phyloP scores from a whole-genome alignment of 73 alveolate species.

The Paramecium bursaria region DNA sequence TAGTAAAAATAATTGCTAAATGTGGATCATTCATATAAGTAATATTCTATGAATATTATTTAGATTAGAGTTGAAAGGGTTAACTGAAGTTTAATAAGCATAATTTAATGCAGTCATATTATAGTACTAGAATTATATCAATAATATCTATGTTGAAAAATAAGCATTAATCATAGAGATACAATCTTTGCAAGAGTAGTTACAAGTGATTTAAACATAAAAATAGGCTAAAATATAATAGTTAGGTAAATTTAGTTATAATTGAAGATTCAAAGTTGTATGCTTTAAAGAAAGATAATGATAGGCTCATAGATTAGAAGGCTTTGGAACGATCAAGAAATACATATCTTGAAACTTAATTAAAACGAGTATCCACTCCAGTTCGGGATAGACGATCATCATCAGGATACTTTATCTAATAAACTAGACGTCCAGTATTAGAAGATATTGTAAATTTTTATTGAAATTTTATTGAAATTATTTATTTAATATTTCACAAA shows the following conservation, averaged over 20 bases:
- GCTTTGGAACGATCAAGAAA: background rate
- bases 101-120: constrained; percentile 1
- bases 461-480: too few species aligned
- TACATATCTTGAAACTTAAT: constrained; percentile 43
- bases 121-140: background rate
- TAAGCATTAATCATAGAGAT: background rate
- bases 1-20: constrained; percentile 26
- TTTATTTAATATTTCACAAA: too few species aligned
- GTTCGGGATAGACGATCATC: constrained; percentile 43
- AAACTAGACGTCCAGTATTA: too few species aligned
- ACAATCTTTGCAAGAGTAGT: background rate
- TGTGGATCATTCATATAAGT: constrained; percentile 47
- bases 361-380: constrained; percentile 49
- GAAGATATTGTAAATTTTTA: too few species aligned
- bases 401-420: constrained; percentile 12
- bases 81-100: constrained; percentile 50
- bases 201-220: background rate
- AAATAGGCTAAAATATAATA: background rate
- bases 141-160: background rate
- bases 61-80: constrained; percentile 58
- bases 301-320: constrained; percentile 40
- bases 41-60: background rate
- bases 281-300: constrained; percentile 37
- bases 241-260: constrained; percentile 23
- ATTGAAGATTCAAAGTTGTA: background rate